phyloP scores from a whole-genome alignment of 164 flowering plant species.

The Tetracentron sinense region DNA sequence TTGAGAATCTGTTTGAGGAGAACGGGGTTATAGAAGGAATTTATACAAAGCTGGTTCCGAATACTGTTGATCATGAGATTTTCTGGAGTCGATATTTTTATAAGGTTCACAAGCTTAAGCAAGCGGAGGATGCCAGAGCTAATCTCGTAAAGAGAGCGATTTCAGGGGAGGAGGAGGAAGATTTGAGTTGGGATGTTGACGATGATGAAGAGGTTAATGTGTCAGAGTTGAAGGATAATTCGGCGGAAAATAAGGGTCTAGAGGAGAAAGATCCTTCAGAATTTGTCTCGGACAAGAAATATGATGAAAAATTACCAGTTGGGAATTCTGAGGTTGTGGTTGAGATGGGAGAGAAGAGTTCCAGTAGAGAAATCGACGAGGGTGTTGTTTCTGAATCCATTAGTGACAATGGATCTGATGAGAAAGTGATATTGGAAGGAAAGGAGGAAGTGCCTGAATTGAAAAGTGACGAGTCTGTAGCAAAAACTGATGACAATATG shows the following conservation, averaged over 20 bases:
- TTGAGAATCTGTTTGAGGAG: conserved; percentile 42
- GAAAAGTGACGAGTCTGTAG: conserved; percentile 16
- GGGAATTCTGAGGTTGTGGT: conserved; percentile 6
- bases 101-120: conserved; percentile 52
- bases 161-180: conserved; percentile 68
- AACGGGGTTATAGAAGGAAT: conserved; percentile 45
- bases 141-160: conserved; percentile 71
- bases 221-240: neutral
- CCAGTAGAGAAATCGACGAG: neutral
- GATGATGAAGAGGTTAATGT: conserved; percentile 68
- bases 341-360: conserved; percentile 4
- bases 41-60: conserved; percentile 57
- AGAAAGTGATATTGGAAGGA: conserved; percentile 8
- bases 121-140: conserved; percentile 67
- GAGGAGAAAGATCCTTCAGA: conserved; percentile 5
- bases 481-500: conserved; percentile 23
- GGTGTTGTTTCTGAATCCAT: conserved; percentile 12
- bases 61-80: conserved; percentile 35
- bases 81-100: conserved; percentile 83
- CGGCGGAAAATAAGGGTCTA: neutral
- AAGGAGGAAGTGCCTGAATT: conserved; percentile 9
- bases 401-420: conserved; percentile 12
- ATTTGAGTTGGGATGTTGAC: conserved; percentile 88
- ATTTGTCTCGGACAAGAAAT: neutral
- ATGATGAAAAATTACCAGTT: conserved; percentile 6